Evolutionary conservation across 768 basidiomycete species (phyloP).

Genomic region (Boletus subcaerulescens): DNA sequence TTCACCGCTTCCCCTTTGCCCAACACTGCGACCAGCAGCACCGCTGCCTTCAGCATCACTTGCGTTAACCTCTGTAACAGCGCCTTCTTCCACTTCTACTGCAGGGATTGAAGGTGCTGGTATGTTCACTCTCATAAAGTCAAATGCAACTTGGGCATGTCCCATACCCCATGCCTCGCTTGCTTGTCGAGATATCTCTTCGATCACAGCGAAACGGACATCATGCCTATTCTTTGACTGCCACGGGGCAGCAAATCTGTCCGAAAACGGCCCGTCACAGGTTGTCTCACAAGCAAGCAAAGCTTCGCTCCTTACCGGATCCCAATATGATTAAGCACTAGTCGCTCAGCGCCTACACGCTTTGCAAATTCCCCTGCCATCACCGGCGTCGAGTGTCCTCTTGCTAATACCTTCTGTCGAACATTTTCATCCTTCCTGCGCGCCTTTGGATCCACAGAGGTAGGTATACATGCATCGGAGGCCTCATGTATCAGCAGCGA

Average conservation of each 20-base stretch:
- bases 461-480: slow-evolving; percentile 71
- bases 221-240: slow-evolving; percentile 28
- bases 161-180: slow-evolving; percentile 53
- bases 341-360: slow-evolving; percentile 50
- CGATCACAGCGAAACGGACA: slow-evolving; percentile 44
- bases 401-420: slow-evolving; percentile 48
- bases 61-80: not conserved
- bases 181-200: slow-evolving; percentile 64
- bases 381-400: slow-evolving; percentile 76
- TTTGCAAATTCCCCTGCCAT: slow-evolving; percentile 80
- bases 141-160: slow-evolving; percentile 52
- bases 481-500: slow-evolving; percentile 85
- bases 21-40: not conserved
- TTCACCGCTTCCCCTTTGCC: not conserved
- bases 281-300: not conserved
- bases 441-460: slow-evolving; percentile 47
- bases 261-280: not conserved
- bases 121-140: slow-evolving; percentile 50
- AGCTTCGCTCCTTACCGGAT: slow-evolving; percentile 43
- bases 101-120: slow-evolving; percentile 15
- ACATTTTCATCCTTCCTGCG: slow-evolving; percentile 43
- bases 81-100: not conserved
- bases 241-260: slow-evolving; percentile 54
- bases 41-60: no score
- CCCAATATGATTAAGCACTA: slow-evolving; percentile 80